A percentile compares a stretch with the other conserved stretches of the same genome.
phyloP scores from a whole-genome alignment of 495 filamentous ascomycete genomes.

The Penicillium roqueforti region DNA sequence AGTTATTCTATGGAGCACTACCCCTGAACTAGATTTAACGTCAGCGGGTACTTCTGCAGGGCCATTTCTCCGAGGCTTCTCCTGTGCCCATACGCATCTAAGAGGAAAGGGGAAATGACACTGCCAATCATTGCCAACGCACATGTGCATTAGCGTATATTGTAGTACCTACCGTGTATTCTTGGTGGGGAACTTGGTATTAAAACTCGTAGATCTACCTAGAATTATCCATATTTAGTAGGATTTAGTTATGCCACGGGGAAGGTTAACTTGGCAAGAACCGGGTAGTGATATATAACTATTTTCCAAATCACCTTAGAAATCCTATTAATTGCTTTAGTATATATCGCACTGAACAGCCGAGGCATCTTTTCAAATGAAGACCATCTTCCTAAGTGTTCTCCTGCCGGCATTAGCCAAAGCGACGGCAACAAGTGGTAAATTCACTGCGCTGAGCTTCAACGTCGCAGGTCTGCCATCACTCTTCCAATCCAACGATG shows the following conservation, averaged over 20 bases:
- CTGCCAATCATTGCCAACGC: slow-evolving; percentile 4
- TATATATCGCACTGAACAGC: neutral
- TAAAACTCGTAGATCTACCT: too few species aligned
- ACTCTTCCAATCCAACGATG: slow-evolving; percentile 48
- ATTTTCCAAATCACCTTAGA: neutral
- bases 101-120: neutral
- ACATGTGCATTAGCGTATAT: neutral
- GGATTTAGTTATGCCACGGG: neutral
- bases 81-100: neutral
- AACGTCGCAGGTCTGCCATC: slow-evolving; percentile 59
- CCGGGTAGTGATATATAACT: neutral
- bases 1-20: neutral
- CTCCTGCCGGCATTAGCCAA: slow-evolving; percentile 7
- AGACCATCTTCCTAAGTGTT: neutral
- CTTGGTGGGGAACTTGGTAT: neutral
- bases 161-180: neutral
- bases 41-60: neutral
- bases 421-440: slow-evolving; percentile 19
- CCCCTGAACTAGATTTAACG: neutral
- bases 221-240: neutral
- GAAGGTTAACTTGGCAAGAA: too few species aligned
- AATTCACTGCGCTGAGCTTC: slow-evolving; percentile 52
- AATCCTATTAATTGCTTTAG: neutral
- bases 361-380: neutral
- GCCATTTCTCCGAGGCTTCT: neutral